These are phyloP conservation scores for Cryptococcus sp. DNA, from an alignment of 1,284 basidiomycete genomes.

Conservation along the genomic window DNA sequence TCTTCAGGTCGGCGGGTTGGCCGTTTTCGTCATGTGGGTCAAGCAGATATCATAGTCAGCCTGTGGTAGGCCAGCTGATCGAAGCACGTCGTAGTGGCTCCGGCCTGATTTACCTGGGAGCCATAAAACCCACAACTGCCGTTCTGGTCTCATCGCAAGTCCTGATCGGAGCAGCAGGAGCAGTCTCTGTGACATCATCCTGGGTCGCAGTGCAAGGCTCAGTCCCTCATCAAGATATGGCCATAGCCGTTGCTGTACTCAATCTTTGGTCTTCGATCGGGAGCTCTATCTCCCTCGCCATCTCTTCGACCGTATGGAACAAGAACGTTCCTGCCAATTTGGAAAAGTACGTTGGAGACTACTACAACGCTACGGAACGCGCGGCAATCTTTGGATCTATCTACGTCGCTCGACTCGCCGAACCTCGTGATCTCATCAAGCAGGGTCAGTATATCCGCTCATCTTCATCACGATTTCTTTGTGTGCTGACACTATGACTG, in stretches of 20 bases:
- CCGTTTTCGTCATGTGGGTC: constrained; percentile 24
- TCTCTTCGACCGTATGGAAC: constrained; percentile 45
- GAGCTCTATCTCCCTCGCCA: constrained; percentile 42
- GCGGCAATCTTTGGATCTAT: constrained; percentile 30
- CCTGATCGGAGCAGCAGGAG: constrained; percentile 35
- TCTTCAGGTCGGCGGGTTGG: constrained; percentile 31
- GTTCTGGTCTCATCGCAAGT: constrained; percentile 26
- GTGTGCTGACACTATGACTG: neutral
- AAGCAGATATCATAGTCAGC: too few species aligned
- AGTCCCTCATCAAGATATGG: constrained; percentile 50
- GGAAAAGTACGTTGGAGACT: neutral
- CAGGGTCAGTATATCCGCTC: constrained; percentile 16
- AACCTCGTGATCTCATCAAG: constrained; percentile 29
- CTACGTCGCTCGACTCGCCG: constrained; percentile 25
- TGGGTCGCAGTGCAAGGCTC: constrained; percentile 47
- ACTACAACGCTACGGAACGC: constrained; percentile 5
- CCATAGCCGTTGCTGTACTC: constrained; percentile 34
- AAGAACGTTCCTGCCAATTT: constrained; percentile 7
- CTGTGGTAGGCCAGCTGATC: too few species aligned
- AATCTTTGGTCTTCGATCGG: constrained; percentile 47
- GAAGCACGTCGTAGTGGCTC: constrained; percentile 4
- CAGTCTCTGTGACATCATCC: constrained; percentile 39
- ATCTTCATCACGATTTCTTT: too few species aligned
- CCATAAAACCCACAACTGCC: constrained; percentile 5
- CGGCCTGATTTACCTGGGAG: constrained; percentile 12